Conservation (phyloP, 305 asterid genomes). For the Ruellia speciosa region DNA sequence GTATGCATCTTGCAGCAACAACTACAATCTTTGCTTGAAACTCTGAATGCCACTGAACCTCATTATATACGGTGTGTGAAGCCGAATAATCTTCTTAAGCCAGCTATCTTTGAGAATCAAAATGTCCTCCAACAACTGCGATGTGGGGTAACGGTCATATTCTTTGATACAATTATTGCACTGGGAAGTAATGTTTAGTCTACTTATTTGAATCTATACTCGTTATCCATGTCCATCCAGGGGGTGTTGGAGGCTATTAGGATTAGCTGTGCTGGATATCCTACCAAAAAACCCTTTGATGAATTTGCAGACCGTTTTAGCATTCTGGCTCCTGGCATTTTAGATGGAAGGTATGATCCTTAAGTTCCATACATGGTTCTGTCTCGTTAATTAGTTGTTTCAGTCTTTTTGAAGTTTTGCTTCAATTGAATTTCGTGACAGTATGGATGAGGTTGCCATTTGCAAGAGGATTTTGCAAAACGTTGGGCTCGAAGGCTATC, state of each 20-base stretch:
- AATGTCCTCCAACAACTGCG: constrained; percentile 95
- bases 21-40: constrained; percentile 81
- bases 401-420: constrained; percentile 8
- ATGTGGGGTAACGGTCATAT: constrained; percentile 64
- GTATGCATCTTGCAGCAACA: constrained; percentile 65
- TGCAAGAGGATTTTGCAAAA: constrained; percentile 88
- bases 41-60: constrained; percentile 81
- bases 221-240: constrained; percentile 25
- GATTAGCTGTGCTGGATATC: constrained; percentile 97
- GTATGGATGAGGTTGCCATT: constrained; percentile 83
- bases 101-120: constrained; percentile 89
- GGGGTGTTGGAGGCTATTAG: constrained; percentile 99
- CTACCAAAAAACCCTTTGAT: constrained; percentile 76
- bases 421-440: constrained; percentile 30
- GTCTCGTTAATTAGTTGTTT: not conserved
- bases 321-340: constrained; percentile 81
- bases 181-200: not conserved
- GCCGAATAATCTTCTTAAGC: constrained; percentile 96
- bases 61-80: constrained; percentile 93
- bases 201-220: not conserved
- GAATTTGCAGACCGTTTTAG: constrained; percentile 92
- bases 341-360: constrained; percentile 62
- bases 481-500: constrained; percentile 92
- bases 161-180: not conserved
- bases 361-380: not conserved